Conservation (phyloP, 495 filamentous ascomycete species). For the Daldinia vernicosa region DNA sequence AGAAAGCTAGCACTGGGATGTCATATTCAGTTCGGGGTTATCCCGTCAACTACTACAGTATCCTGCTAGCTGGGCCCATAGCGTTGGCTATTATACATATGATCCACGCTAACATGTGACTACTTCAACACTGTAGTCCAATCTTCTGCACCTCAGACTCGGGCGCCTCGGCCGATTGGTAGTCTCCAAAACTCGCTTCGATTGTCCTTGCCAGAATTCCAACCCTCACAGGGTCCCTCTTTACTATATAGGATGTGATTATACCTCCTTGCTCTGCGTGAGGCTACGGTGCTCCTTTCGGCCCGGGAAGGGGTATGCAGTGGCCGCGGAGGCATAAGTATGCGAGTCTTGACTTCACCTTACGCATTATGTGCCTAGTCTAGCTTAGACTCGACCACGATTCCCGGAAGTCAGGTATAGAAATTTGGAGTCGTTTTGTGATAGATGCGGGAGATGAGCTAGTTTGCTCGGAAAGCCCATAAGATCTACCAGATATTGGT, state of each 20-base stretch:
- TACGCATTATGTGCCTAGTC: not conserved
- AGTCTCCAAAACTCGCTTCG: constrained; percentile 5
- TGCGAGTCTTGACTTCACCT: not conserved
- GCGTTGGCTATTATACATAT: constrained; percentile 5
- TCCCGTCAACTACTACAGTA: not conserved
- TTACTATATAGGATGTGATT: constrained; percentile 5
- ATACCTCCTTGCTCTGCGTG: constrained; percentile 6
- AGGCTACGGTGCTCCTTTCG: constrained; percentile 13
- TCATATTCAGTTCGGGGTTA: not conserved
- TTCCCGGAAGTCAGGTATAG: no score
- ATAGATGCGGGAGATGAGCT: not conserved
- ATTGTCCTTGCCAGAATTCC: not conserved
- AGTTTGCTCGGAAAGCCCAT: not conserved
- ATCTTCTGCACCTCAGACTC: constrained; percentile 6
- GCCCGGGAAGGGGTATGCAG: constrained; percentile 14
- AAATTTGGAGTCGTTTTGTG: not conserved
- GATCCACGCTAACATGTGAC: not conserved
- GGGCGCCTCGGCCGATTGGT: constrained; percentile 26
- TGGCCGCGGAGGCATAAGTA: constrained; percentile 5
- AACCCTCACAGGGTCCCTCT: not conserved
- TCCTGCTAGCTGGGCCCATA: not conserved
- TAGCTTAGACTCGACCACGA: not conserved
- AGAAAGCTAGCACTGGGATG: not conserved
- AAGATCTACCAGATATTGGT: not conserved
- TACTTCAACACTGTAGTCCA: not conserved